Percentiles rank a stretch among this genome's conserved stretches.
These are phyloP conservation scores for Fagopyrum tataricum DNA, from an alignment of 148 eudicot species.

Conservation along the genomic window DNA sequence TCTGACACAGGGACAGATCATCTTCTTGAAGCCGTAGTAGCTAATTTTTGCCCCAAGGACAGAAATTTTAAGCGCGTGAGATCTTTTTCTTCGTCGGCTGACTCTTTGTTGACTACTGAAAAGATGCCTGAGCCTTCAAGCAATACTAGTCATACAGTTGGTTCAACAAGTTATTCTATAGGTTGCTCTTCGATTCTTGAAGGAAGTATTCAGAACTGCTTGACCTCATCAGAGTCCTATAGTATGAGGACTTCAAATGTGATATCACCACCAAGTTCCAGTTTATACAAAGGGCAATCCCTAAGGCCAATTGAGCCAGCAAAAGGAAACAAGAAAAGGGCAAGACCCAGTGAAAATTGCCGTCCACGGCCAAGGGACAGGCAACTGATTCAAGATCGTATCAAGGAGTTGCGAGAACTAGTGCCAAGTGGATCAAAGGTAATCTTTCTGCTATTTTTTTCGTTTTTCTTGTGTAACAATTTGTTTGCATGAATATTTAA, in stretches of 20 bases:
- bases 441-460: neutral
- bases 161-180: conserved; percentile 43
- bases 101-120: conserved; percentile 53
- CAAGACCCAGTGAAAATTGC: conserved; percentile 68
- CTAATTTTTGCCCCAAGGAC: conserved; percentile 39
- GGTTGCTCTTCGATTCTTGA: conserved; percentile 40
- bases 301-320: conserved; percentile 36
- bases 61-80: conserved; percentile 21
- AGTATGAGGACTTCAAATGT: conserved; percentile 37
- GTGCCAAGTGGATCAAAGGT: conserved; percentile 93
- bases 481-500: neutral
- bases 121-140: conserved; percentile 37
- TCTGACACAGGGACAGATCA: conserved; percentile 50
- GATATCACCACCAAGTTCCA: conserved; percentile 36
- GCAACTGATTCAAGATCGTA: conserved; percentile 88
- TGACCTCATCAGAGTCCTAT: conserved; percentile 48
- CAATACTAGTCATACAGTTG: conserved; percentile 34
- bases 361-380: conserved; percentile 94
- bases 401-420: conserved; percentile 77
- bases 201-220: conserved; percentile 36
- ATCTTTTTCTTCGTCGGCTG: conserved; percentile 30
- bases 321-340: conserved; percentile 45
- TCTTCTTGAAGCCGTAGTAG: conserved; percentile 85
- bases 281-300: conserved; percentile 43
- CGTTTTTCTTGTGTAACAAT: neutral